Evolutionary conservation across 805 yeast genomes (phyloP), one percentile per base, ranked within the genome.

Genomic region (Zygoascus flipseniorum): DNA sequence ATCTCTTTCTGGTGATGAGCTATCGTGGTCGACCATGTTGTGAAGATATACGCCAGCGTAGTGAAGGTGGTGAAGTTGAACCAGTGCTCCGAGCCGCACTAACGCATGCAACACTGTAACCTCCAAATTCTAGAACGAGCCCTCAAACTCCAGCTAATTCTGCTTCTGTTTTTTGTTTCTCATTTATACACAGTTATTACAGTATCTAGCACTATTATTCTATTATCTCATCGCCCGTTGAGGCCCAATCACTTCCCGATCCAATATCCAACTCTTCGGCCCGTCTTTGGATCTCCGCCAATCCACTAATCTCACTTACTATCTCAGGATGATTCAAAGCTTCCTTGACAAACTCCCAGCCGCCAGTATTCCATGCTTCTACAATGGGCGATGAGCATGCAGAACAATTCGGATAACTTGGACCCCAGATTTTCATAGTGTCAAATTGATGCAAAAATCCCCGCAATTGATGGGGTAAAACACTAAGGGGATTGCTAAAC

Each of bases 391-490:
- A 58, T 1, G 96, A 86, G 62, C 99, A 93, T 0, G 90, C 99
- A 0, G 97, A 84, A 67, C 99, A 93, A 60, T 79, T 74, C 41
- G 76, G 72, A 69, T 86, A 95, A 31, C 82, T 81, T 1, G 87
- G 87, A 0, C 95, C 85, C 55, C 75, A 73, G 20, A 90, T 72
- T 59, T 82, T 84, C 54, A 84, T 65, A 14, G 81, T 82, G 47
- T 77, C 77, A 60, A 83, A 88, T 48, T 75, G 76, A 60, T 78
- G 80, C 35, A 95, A 69, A 63, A 84, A 92, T 0, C 98, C 99
- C 55, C 99, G 75, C 20, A 93, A 73, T 66, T 95, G 99, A 67
- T 92, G 99, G 0, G 97, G 95, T 1, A 56, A 19, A 13, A 48
- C 78, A 0, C 97, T 96, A 23, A 92, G 69, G 0, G 77, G 68